Base-by-base conservation (phyloP, 2,329 filamentous ascomycete genomes). In the Colletotrichum graminicola region DNA sequence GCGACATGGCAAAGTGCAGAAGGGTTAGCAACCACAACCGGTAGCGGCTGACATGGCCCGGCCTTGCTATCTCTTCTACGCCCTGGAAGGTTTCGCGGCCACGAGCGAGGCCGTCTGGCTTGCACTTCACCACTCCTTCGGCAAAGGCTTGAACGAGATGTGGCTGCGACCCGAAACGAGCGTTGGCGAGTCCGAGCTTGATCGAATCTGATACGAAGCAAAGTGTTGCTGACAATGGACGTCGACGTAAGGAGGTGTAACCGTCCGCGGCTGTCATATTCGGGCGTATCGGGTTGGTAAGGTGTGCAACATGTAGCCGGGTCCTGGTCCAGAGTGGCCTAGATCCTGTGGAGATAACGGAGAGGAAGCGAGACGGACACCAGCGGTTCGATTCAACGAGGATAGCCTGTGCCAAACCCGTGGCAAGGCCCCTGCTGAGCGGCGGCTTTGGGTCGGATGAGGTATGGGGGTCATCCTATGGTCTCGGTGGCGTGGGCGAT, bases 371-470 rank as follows among this genome's bases (percentile, higher is more conserved):
- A 39, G 29, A 21, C 45, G n/a, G 32, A 26, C 26, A 14, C 60
- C 60, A 39, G 45, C n/a, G 41, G 43, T 71, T 59, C 55, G 32
- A 63, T 51, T 62, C 45, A 49, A 39, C 45, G n/a, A n/a, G 45
- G 26, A n/a, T 39, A 34, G 41, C 26, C 36, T 26, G 36, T 34
- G 56, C 49, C 34, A 51, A 62, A 34, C 36, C 62, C 54, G 23
- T 34, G 32, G 29, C 54, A 41, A 36, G 26, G n/a, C 0, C 29
- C 23, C 21, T 45, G 34, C 29, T 39, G 32, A 71, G 62, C 63
- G 34, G 63, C 23, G 23, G 8, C 26, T 18, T 43, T 23, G 8
- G 21, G 34, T 57, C 41, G 56, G 63, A 67, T 56, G 26, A 34
- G 60, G 47, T n/a, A 32, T 60, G 55, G 62, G 29, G 47, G n/a